Percentiles rank a stretch among this genome's conserved stretches.
Evolutionary conservation across 495 filamentous ascomycete genomes (phyloP).

Genomic region (Staphylotrichum tortipilum): DNA sequence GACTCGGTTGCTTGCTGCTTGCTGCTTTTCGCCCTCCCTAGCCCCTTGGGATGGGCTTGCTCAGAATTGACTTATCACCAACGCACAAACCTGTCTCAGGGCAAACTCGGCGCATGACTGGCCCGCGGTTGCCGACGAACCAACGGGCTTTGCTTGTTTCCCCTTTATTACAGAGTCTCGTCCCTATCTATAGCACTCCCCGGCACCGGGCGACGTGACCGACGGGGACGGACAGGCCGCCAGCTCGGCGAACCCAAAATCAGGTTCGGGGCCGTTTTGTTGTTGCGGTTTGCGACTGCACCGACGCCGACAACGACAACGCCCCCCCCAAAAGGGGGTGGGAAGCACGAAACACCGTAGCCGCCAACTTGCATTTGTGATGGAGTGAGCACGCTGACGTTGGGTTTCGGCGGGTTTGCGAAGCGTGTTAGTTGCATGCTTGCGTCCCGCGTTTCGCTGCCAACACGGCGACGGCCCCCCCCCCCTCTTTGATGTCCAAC

Average conservation of each 20-base stretch:
- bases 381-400: neutral
- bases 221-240: neutral
- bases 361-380: neutral
- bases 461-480: neutral
- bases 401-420: neutral
- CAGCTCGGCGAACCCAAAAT: too few relatives aligned
- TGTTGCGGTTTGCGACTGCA: too few relatives aligned
- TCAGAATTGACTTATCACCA: conserved; percentile 7
- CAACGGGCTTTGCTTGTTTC: conserved; percentile 1
- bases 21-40: too few relatives aligned
- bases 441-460: neutral
- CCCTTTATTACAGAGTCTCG: too few relatives aligned
- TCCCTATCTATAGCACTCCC: too few relatives aligned
- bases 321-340: too few relatives aligned
- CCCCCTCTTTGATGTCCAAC: neutral
- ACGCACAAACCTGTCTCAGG: neutral
- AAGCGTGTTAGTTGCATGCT: neutral
- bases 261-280: conserved; percentile 1
- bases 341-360: neutral
- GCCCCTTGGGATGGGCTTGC: neutral
- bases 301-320: neutral
- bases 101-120: neutral
- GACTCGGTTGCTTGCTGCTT: conserved; percentile 5
- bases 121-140: neutral
- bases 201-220: neutral